Evolutionary conservation across 345 rosid genomes (phyloP).

Genomic region (Eucalyptus decipiens): DNA sequence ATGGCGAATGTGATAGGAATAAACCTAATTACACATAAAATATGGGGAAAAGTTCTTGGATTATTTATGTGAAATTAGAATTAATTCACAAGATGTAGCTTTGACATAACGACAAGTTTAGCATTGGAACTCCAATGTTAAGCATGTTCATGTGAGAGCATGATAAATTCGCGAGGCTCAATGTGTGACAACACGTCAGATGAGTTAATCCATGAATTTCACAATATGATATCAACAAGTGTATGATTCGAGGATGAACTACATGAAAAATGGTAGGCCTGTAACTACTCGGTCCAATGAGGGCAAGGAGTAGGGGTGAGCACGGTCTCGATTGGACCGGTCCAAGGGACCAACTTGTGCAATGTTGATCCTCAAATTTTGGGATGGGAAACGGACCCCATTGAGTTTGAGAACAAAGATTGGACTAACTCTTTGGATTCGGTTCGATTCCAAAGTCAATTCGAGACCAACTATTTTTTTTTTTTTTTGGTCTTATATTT

Average conservation of each 20-base stretch:
- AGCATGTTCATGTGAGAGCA: background rate
- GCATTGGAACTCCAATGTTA: background rate
- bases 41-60: background rate
- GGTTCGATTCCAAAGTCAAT: too few species aligned
- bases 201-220: background rate
- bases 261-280: background rate
- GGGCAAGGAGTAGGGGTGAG: background rate
- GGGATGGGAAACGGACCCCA: too few species aligned
- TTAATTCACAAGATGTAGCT: background rate
- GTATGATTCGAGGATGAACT: background rate
- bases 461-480: too few species aligned
- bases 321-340: too few species aligned
- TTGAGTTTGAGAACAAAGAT: too few species aligned
- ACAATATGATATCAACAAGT: background rate
- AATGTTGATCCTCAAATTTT: too few species aligned
- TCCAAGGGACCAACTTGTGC: too few species aligned
- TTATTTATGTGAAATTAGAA: background rate
- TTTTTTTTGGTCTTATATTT: too few species aligned
- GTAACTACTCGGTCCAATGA: background rate
- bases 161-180: background rate
- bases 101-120: background rate
- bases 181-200: rapidly evolving
- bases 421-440: too few species aligned
- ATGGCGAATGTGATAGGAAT: background rate
- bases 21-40: too few species aligned